These are phyloP conservation scores for Podaxis sp. DNA, from an alignment of 768 basidiomycete genomes.

Conservation along the genomic window DNA sequence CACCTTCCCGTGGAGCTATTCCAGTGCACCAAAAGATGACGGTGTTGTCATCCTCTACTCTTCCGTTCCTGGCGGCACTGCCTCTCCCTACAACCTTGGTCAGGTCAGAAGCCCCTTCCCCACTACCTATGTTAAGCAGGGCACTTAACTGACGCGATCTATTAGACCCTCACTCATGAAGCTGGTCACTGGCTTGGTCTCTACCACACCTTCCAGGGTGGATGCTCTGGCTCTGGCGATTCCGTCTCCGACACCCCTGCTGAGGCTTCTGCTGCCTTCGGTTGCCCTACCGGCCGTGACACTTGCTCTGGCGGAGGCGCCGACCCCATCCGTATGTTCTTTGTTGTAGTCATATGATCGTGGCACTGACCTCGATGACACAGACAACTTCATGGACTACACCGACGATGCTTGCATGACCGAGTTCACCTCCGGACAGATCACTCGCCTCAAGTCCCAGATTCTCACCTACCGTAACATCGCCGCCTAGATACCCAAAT, in stretches of 20 bases:
- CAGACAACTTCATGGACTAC: constrained; percentile 57
- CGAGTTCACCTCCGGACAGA: constrained; percentile 46
- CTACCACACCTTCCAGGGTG: constrained; percentile 59
- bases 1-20: constrained; percentile 48
- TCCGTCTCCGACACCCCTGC: constrained; percentile 45
- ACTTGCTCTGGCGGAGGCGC: constrained; percentile 38
- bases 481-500: constrained; percentile 17
- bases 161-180: constrained; percentile 50
- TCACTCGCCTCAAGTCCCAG: constrained; percentile 37
- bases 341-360: neutral
- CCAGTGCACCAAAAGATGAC: constrained; percentile 41
- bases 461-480: constrained; percentile 44
- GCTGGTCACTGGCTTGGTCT: constrained; percentile 62
- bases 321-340: constrained; percentile 40
- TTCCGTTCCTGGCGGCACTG: constrained; percentile 42
- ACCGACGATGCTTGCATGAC: constrained; percentile 49
- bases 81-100: constrained; percentile 40
- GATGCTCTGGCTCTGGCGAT: constrained; percentile 40
- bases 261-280: constrained; percentile 40
- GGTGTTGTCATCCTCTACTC: constrained; percentile 45
- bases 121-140: neutral
- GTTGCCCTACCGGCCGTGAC: constrained; percentile 37
- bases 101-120: constrained; percentile 22
- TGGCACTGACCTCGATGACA: neutral
- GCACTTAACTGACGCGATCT: constrained; percentile 8